Evolutionary conservation across 202 grass and related monocot genomes (phyloP).

Genomic region (Zizania palustris): DNA sequence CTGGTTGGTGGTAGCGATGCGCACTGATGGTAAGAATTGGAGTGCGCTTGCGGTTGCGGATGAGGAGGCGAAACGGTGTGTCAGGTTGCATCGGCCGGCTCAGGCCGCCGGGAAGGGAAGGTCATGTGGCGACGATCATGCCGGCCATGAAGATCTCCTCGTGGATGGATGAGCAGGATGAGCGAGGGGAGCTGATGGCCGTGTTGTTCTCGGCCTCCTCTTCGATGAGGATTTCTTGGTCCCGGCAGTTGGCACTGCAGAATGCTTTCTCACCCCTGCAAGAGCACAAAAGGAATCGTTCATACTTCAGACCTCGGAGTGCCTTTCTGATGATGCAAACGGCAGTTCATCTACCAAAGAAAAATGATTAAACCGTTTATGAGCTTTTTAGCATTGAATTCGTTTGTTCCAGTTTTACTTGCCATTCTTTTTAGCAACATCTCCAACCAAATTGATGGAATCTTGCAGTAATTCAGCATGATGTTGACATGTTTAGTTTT

Average conservation of each 20-base stretch:
- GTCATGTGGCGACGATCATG: slow-evolving; percentile 66
- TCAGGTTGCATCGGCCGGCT: background rate
- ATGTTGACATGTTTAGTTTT: background rate
- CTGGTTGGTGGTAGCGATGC: slow-evolving; percentile 23
- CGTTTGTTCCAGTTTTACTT: background rate
- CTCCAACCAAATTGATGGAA: background rate
- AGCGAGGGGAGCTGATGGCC: slow-evolving; percentile 33
- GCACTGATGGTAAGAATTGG: background rate
- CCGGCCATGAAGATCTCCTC: slow-evolving; percentile 88
- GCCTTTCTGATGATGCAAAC: background rate
- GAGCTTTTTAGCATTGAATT: no score
- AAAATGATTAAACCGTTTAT: no score
- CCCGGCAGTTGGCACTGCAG: slow-evolving; percentile 77
- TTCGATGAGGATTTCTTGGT: slow-evolving; percentile 79
- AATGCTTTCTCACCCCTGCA: slow-evolving; percentile 92
- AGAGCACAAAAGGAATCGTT: background rate
- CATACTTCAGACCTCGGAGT: background rate
- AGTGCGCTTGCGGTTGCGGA: no score
- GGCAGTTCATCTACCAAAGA: background rate
- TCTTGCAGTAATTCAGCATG: slow-evolving; percentile 6
- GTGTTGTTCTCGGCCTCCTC: slow-evolving; percentile 71
- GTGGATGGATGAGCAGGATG: slow-evolving; percentile 52
- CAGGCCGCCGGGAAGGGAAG: background rate
- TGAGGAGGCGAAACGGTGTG: no score
- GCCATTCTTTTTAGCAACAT: background rate